These are phyloP conservation scores for Phallus indusiatus DNA, from an alignment of 768 basidiomycete species.

Conservation along the genomic window DNA sequence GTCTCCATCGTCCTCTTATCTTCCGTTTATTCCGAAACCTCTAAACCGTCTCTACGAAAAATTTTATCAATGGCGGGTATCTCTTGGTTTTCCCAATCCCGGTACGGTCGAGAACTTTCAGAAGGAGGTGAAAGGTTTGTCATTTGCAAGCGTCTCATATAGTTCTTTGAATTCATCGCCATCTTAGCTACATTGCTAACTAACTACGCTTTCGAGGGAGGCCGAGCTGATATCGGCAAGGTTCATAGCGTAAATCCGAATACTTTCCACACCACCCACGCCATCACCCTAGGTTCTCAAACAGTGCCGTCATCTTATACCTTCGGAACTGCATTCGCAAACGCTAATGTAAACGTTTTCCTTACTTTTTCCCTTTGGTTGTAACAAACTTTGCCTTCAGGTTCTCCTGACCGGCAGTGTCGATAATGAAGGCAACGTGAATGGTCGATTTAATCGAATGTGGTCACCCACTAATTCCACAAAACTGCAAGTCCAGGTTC, in stretches of 20 bases:
- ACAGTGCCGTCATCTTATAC: conserved; percentile 82
- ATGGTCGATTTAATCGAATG: conserved; percentile 79
- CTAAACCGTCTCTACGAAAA: conserved; percentile 59
- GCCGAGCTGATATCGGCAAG: conserved; percentile 91
- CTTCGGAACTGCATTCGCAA: conserved; percentile 90
- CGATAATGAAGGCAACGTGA: conserved; percentile 89
- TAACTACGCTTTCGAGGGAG: conserved; percentile 97
- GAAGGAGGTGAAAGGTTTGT: conserved; percentile 84
- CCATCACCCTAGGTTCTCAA: conserved; percentile 85
- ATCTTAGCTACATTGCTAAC: conserved; percentile 75
- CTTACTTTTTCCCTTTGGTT: conserved; percentile 16
- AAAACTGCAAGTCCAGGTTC: conserved; percentile 82
- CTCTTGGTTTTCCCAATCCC: conserved; percentile 80
- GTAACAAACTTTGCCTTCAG: conserved; percentile 32
- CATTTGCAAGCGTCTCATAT: background rate
- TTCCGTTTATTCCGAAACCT: conserved; percentile 30
- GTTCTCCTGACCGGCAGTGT: conserved; percentile 88
- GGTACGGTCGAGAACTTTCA: conserved; percentile 88
- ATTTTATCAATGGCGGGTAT: conserved; percentile 73
- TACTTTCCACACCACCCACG: conserved; percentile 95
- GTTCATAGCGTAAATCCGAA: conserved; percentile 79
- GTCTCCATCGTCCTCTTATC: background rate
- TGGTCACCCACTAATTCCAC: conserved; percentile 73
- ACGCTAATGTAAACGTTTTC: conserved; percentile 46
- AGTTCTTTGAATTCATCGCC: conserved; percentile 5